Conservation (phyloP, 2,329 filamentous ascomycete species). For the Aspergillus uvarum region DNA sequence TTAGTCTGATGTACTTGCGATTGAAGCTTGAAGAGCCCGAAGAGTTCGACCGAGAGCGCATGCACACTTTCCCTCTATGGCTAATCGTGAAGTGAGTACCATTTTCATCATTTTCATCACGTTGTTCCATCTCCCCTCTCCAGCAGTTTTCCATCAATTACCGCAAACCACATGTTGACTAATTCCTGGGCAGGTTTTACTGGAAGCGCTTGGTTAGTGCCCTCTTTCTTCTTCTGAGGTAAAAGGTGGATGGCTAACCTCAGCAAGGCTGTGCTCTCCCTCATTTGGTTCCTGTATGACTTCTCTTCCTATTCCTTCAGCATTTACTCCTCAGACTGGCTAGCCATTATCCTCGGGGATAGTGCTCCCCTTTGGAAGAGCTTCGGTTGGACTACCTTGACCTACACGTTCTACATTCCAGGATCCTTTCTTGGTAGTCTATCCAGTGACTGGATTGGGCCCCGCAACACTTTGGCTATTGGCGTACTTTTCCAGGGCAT, state of each 20-base stretch:
- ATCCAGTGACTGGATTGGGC: conserved; percentile 74
- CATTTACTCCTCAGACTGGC: conserved; percentile 71
- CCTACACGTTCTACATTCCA: conserved; percentile 86
- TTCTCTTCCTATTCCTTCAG: conserved; percentile 83
- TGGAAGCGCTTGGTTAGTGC: conserved; percentile 62
- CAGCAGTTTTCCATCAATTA: background rate
- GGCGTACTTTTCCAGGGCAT: conserved; percentile 72
- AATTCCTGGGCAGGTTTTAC: conserved; percentile 57
- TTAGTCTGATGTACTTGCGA: conserved; percentile 69
- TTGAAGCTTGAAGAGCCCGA: conserved; percentile 75
- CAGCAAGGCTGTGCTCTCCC: conserved; percentile 57
- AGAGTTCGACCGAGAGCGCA: conserved; percentile 69
- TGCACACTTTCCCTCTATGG: conserved; percentile 59
- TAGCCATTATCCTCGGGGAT: conserved; percentile 60
- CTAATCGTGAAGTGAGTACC: conserved; percentile 45
- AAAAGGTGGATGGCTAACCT: background rate
- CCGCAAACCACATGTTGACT: background rate
- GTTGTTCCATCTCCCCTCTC: background rate
- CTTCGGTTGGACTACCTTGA: conserved; percentile 85
- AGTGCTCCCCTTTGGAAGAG: conserved; percentile 67
- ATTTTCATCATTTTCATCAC: background rate
- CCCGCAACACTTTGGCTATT: conserved; percentile 68
- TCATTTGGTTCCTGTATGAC: conserved; percentile 86
- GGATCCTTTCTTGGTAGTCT: conserved; percentile 77
- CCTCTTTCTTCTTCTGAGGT: background rate